Evolutionary conservation across 2,329 filamentous ascomycete species (phyloP).

Genomic region (Metarhizium rileyi): DNA sequence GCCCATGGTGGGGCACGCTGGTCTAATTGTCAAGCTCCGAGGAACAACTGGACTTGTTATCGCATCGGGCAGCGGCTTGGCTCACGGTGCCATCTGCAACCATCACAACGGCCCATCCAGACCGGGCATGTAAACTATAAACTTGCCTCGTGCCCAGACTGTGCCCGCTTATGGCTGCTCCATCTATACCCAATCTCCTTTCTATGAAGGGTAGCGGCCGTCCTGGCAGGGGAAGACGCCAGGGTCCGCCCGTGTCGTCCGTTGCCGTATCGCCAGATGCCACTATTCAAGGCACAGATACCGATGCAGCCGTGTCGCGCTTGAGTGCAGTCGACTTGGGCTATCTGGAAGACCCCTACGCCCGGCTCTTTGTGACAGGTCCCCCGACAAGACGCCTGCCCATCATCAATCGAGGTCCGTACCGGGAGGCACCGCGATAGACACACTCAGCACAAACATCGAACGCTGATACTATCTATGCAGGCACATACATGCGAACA

Average conservation of each 20-base stretch:
- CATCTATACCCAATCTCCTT: conserved; percentile 70
- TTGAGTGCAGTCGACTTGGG: conserved; percentile 79
- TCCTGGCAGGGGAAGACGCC: conserved; percentile 29
- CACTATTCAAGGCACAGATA: conserved; percentile 80
- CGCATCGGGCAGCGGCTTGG: no score
- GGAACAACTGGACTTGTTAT: no score
- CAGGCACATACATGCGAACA: conserved; percentile 89
- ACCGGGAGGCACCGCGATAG: not conserved
- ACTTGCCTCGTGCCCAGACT: no score
- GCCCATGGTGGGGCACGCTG: no score
- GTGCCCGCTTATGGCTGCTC: conserved; percentile 52
- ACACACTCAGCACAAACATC: no score
- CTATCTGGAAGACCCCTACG: conserved; percentile 77
- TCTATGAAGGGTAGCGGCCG: conserved; percentile 37
- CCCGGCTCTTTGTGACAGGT: conserved; percentile 55
- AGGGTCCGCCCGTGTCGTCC: conserved; percentile 20
- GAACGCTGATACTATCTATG: not conserved
- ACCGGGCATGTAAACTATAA: no score
- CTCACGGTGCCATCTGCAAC: no score
- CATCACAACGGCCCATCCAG: no score
- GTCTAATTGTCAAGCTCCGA: no score
- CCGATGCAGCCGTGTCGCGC: conserved; percentile 80
- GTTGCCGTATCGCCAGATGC: conserved; percentile 49
- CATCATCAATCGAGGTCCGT: conserved; percentile 83
- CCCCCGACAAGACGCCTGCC: conserved; percentile 59